phyloP scores from a whole-genome alignment of 768 basidiomycete species.

The Xerocomellus amylosporus region DNA sequence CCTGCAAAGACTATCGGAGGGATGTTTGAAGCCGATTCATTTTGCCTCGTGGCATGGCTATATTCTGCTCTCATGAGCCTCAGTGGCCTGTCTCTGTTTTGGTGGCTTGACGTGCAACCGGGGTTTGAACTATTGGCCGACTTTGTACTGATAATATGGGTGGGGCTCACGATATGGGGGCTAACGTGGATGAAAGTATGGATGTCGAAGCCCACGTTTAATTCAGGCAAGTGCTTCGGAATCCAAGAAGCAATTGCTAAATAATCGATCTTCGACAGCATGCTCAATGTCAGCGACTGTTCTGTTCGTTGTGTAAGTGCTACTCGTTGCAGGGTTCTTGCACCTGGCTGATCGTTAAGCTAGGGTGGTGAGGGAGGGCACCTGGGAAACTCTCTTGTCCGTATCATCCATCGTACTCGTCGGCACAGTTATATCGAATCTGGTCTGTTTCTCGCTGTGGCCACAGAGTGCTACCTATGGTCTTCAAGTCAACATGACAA shows the following conservation, averaged over 20 bases:
- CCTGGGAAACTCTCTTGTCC: constrained; percentile 66
- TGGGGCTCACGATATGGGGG: constrained; percentile 76
- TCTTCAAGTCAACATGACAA: constrained; percentile 81
- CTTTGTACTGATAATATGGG: constrained; percentile 70
- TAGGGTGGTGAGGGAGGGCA: constrained; percentile 87
- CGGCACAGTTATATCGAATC: constrained; percentile 75
- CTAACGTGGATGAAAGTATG: constrained; percentile 91
- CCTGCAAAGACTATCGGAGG: constrained; percentile 91
- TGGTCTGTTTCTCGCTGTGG: constrained; percentile 84
- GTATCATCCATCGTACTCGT: constrained; percentile 74
- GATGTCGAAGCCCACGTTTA: constrained; percentile 87
- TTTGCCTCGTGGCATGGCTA: constrained; percentile 65
- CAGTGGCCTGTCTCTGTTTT: constrained; percentile 72
- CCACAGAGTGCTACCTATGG: constrained; percentile 79
- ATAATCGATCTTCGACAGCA: constrained; percentile 39
- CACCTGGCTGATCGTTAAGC: constrained; percentile 1
- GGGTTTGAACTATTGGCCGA: constrained; percentile 78
- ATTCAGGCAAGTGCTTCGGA: constrained; percentile 56
- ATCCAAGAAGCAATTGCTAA: not conserved
- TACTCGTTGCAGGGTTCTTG: not conserved
- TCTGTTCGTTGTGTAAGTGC: constrained; percentile 72
- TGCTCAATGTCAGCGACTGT: constrained; percentile 85
- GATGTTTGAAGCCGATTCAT: constrained; percentile 90
- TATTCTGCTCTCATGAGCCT: constrained; percentile 74
- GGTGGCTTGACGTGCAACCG: constrained; percentile 68